These are phyloP conservation scores for Oryza coarctata DNA, from an alignment of 176 grass and related monocot species.

Conservation along the genomic window DNA sequence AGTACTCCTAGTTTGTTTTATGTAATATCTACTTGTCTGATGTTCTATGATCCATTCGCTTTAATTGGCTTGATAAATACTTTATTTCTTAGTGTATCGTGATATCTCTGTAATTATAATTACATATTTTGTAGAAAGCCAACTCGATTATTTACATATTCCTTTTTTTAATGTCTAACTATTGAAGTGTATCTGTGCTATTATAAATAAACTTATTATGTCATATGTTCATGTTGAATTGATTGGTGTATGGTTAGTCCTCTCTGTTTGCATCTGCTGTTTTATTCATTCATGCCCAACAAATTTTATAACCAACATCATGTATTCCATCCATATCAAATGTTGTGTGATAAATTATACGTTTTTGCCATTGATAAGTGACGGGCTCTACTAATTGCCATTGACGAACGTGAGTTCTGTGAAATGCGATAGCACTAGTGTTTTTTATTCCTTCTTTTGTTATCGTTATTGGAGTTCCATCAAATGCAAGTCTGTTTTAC, in stretches of 20 bases:
- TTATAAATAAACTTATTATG: background rate
- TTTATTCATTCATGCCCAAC: background rate
- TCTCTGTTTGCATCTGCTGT: background rate
- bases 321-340: background rate
- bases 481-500: too few species aligned
- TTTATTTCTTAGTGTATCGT: background rate
- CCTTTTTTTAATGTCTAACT: background rate
- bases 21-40: background rate
- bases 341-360: background rate
- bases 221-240: background rate
- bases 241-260: background rate
- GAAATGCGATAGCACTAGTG: too few species aligned
- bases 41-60: conserved; percentile 12
- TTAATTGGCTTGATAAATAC: background rate
- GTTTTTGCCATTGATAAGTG: too few species aligned
- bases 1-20: background rate
- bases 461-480: too few species aligned
- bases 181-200: background rate
- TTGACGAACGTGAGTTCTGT: too few species aligned
- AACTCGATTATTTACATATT: background rate
- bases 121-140: background rate
- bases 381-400: too few species aligned
- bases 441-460: too few species aligned
- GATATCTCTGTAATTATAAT: background rate
- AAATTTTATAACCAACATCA: background rate